phyloP scores from a whole-genome alignment of 306 rosid genomes.

The Corylus heterophylla region DNA sequence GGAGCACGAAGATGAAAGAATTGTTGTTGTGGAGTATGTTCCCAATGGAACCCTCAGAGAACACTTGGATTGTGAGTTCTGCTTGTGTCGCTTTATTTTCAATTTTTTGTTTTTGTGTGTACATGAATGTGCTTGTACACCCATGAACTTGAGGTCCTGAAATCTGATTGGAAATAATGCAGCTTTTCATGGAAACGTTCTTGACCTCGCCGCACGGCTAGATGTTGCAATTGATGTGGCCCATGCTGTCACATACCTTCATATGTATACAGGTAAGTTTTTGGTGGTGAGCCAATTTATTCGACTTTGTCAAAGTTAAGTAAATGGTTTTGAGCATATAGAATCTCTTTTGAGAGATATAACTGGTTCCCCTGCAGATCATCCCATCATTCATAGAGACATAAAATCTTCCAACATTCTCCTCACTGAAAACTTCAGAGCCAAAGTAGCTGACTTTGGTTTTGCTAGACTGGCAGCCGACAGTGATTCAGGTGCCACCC shows the following conservation, averaged over 20 bases:
- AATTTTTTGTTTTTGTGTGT: conserved; percentile 1
- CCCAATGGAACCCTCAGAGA: conserved; percentile 91
- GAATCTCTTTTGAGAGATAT: conserved; percentile 27
- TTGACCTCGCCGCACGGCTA: conserved; percentile 75
- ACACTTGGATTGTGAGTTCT: conserved; percentile 89
- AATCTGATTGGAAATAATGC: conserved; percentile 35
- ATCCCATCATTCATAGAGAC: conserved; percentile 93
- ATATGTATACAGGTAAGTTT: conserved; percentile 76
- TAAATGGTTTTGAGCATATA: conserved; percentile 2
- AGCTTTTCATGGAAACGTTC: conserved; percentile 66
- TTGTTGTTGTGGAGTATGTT: conserved; percentile 84
- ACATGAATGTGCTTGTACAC: background rate
- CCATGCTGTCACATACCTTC: conserved; percentile 96
- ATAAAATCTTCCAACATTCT: conserved; percentile 97
- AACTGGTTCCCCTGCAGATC: conserved; percentile 58
- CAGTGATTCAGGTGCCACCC: conserved; percentile 83
- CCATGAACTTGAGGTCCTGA: conserved; percentile 22
- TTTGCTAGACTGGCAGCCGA: conserved; percentile 92
- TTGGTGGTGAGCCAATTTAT: conserved; percentile 13
- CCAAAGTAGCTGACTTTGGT: conserved; percentile 97
- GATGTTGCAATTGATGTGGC: conserved; percentile 95
- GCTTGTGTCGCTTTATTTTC: background rate
- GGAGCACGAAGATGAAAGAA: conserved; percentile 73
- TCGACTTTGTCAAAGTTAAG: conserved; percentile 7
- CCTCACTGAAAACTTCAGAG: conserved; percentile 72